Percentiles rank a stretch among this genome's conserved stretches.
These are phyloP conservation scores for Arabidopsis arenosa DNA, from an alignment of 345 rosid species.

Conservation along the genomic window DNA sequence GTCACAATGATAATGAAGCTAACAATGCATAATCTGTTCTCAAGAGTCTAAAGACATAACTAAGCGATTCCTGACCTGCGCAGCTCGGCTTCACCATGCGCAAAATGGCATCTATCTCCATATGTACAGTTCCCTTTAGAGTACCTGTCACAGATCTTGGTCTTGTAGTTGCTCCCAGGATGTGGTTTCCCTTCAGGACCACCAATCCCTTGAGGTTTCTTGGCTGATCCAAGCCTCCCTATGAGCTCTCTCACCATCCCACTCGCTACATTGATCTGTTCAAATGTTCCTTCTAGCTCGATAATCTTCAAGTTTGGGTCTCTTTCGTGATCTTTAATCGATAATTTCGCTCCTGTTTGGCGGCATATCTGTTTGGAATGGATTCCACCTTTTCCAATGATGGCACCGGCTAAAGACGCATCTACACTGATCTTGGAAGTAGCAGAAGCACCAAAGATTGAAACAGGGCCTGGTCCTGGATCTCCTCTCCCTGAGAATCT, in stretches of 20 bases:
- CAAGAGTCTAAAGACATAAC: slow-evolving; percentile 16
- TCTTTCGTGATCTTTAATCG: slow-evolving; percentile 73
- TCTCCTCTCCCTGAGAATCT: slow-evolving; percentile 56
- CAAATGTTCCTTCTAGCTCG: slow-evolving; percentile 86
- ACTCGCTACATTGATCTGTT: slow-evolving; percentile 83
- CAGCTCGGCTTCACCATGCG: slow-evolving; percentile 82
- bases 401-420: slow-evolving; percentile 84
- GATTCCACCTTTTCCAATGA: slow-evolving; percentile 86
- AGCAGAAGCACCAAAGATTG: slow-evolving; percentile 80
- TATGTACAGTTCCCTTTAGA: slow-evolving; percentile 77
- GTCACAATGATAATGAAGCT: neutral
- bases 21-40: neutral
- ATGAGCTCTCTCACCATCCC: slow-evolving; percentile 81
- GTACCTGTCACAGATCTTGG: slow-evolving; percentile 80
- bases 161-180: slow-evolving; percentile 71
- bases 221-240: slow-evolving; percentile 50
- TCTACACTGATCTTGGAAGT: slow-evolving; percentile 86
- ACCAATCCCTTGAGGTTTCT: slow-evolving; percentile 44
- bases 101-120: slow-evolving; percentile 94
- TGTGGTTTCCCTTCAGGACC: slow-evolving; percentile 50
- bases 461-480: slow-evolving; percentile 51
- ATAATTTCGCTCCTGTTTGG: slow-evolving; percentile 75
- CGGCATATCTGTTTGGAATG: slow-evolving; percentile 81
- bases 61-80: slow-evolving; percentile 49
- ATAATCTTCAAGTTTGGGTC: slow-evolving; percentile 71